Conservation (phyloP, 2,329 filamentous ascomycete genomes). For the Fusarium decemcellulare region DNA sequence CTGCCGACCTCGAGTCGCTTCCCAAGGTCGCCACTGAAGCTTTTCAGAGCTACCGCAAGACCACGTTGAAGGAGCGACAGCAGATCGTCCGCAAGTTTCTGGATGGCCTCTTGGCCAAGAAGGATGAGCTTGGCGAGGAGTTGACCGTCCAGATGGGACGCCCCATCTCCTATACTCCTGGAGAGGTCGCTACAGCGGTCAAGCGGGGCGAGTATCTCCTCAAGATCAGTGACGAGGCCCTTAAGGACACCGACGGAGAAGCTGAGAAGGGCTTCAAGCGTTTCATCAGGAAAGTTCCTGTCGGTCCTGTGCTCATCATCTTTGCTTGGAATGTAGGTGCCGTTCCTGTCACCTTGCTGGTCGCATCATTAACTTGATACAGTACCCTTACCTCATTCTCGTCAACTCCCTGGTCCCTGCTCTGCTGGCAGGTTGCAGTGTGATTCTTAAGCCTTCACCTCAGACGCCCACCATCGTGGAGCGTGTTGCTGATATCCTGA, state of each 20-base stretch:
- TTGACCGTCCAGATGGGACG: conserved; percentile 96
- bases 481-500: conserved; percentile 82
- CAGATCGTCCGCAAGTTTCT: conserved; percentile 86
- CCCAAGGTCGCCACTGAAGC: conserved; percentile 80
- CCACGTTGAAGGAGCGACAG: conserved; percentile 81
- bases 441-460: conserved; percentile 94
- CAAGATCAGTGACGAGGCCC: conserved; percentile 83
- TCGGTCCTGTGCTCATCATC: conserved; percentile 89
- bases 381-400: conserved; percentile 96
- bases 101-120: conserved; percentile 75
- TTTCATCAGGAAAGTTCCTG: conserved; percentile 89
- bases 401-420: conserved; percentile 94
- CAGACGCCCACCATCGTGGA: conserved; percentile 95
- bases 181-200: conserved; percentile 87
- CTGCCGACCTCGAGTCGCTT: conserved; percentile 78
- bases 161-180: conserved; percentile 88
- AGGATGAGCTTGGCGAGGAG: conserved; percentile 87
- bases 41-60: conserved; percentile 83
- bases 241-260: conserved; percentile 87
- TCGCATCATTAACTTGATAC: conserved; percentile 17
- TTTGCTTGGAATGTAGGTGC: conserved; percentile 94
- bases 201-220: conserved; percentile 89
- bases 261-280: conserved; percentile 89
- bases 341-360: conserved; percentile 4
- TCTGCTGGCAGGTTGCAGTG: conserved; percentile 89